Evolutionary conservation across 2,329 filamentous ascomycete species (phyloP).

Genomic region (Dryadomyces quercus-mongolicae): DNA sequence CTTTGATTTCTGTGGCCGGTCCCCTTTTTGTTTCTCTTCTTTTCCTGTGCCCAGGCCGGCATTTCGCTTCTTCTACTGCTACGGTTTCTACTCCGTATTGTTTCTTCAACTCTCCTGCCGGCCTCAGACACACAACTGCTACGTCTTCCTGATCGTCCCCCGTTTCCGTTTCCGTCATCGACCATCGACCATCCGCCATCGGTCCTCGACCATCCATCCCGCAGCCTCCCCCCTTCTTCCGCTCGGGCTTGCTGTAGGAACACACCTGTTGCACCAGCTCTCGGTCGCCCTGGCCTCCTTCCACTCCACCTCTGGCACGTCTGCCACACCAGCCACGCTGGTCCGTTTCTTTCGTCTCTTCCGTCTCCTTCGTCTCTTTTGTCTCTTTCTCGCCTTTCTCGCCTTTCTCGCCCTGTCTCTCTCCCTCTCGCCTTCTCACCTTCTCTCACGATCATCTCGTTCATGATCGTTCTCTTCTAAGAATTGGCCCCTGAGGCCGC

Average conservation of each 20-base stretch:
- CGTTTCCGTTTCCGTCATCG: too few relatives aligned
- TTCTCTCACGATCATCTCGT: slow-evolving; percentile 11
- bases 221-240: background rate
- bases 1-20: background rate
- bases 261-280: background rate
- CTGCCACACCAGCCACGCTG: too few relatives aligned
- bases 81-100: too few relatives aligned
- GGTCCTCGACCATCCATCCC: background rate
- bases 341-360: background rate
- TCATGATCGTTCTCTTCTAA: slow-evolving; percentile 26
- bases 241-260: background rate
- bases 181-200: too few relatives aligned
- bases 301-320: too few relatives aligned
- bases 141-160: too few relatives aligned
- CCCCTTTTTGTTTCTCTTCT: background rate
- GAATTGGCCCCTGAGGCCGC: slow-evolving; percentile 27
- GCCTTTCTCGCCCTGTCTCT: slow-evolving; percentile 1
- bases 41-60: too few relatives aligned
- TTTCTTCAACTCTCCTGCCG: background rate
- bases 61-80: background rate
- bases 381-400: background rate
- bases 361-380: background rate
- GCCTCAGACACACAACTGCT: background rate
- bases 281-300: too few relatives aligned
- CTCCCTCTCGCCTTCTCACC: background rate